A percentile compares a stretch with the other conserved stretches of the same genome.
Conservation (phyloP, 2,329 filamentous ascomycete genomes). For the Hypoxylon sp. region DNA sequence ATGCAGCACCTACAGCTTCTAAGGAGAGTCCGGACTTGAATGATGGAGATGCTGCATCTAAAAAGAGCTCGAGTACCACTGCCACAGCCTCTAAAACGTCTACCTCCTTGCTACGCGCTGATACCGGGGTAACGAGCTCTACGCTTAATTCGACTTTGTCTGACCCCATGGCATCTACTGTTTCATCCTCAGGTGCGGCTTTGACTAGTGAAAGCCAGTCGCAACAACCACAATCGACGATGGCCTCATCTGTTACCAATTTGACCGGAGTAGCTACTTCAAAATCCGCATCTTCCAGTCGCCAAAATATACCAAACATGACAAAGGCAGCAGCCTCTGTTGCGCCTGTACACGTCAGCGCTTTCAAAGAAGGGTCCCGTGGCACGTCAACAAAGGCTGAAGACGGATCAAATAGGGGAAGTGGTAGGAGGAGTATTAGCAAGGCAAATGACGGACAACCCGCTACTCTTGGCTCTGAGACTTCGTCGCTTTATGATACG, state of each 20-base stretch:
- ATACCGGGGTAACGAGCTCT: slow-evolving; percentile 56
- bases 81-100: slow-evolving; percentile 61
- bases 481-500: slow-evolving; percentile 59
- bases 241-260: slow-evolving; percentile 65
- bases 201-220: slow-evolving; percentile 60
- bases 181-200: slow-evolving; percentile 58
- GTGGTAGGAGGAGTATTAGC: slow-evolving; percentile 61
- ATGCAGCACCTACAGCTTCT: slow-evolving; percentile 16
- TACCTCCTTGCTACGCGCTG: slow-evolving; percentile 60
- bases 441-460: slow-evolving; percentile 60
- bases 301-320: slow-evolving; percentile 54
- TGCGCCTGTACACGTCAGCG: slow-evolving; percentile 66
- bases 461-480: slow-evolving; percentile 56
- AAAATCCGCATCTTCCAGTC: slow-evolving; percentile 60
- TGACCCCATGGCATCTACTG: slow-evolving; percentile 54
- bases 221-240: slow-evolving; percentile 61
- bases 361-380: slow-evolving; percentile 64
- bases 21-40: slow-evolving; percentile 56
- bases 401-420: slow-evolving; percentile 58
- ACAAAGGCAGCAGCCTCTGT: slow-evolving; percentile 60
- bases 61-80: slow-evolving; percentile 60
- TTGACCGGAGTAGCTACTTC: slow-evolving; percentile 56
- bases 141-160: slow-evolving; percentile 56
- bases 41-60: slow-evolving; percentile 61
- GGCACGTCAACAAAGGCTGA: slow-evolving; percentile 60